Evolutionary conservation across 208 protist genomes (phyloP).

Genomic region (Acanthamoeba castellanii): DNA sequence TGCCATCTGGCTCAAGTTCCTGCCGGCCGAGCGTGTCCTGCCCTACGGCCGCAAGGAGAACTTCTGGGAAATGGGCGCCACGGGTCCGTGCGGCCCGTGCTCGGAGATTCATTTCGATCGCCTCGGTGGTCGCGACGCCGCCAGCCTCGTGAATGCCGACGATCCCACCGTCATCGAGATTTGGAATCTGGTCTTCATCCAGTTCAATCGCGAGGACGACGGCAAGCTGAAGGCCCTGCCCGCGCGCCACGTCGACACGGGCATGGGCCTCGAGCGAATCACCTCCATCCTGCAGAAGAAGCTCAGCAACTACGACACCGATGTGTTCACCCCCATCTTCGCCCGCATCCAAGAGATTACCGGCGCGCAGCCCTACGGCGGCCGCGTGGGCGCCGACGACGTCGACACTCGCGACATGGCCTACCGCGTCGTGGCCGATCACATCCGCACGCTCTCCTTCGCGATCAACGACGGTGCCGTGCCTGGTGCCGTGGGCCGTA

Average conservation of each 20-base stretch:
- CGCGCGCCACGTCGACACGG: slow-evolving; percentile 82
- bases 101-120: slow-evolving; percentile 87
- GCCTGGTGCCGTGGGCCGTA: slow-evolving; percentile 82
- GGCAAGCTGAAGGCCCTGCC: slow-evolving; percentile 70
- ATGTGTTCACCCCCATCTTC: slow-evolving; percentile 98
- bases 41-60: slow-evolving; percentile 80
- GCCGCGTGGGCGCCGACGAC: slow-evolving; percentile 91
- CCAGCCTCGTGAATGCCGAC: slow-evolving; percentile 97
- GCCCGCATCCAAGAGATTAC: slow-evolving; percentile 96
- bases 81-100: slow-evolving; percentile 85
- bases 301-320: slow-evolving; percentile 99
- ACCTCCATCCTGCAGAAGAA: slow-evolving; percentile 82
- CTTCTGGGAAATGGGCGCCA: slow-evolving; percentile 83
- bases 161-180: slow-evolving; percentile 96
- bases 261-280: slow-evolving; percentile 87
- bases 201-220: slow-evolving; percentile 64
- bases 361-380: slow-evolving; percentile 92
- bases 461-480: slow-evolving; percentile 92
- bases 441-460: slow-evolving; percentile 98
- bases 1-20: slow-evolving; percentile 96
- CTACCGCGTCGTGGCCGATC: slow-evolving; percentile 99
- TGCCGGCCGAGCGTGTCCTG: slow-evolving; percentile 39
- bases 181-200: slow-evolving; percentile 88
- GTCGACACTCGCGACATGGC: slow-evolving; percentile 94
- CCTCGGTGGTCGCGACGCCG: slow-evolving; percentile 94